Conservation (phyloP, 2,329 filamentous ascomycete genomes). For the Hymenoscyphus fraxineus region DNA sequence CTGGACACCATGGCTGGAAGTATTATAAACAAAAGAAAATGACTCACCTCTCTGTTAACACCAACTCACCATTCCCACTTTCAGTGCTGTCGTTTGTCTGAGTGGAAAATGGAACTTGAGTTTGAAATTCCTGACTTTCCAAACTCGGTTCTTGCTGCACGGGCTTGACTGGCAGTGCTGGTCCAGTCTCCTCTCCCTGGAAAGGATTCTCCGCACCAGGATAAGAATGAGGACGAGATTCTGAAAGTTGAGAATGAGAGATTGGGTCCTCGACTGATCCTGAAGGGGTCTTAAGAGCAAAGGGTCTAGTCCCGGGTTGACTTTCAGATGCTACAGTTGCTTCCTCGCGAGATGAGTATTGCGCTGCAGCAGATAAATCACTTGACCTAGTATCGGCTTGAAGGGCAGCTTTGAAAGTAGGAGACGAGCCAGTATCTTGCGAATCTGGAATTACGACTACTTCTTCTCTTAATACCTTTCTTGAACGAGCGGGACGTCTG, state of each 20-base stretch:
- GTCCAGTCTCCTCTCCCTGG: neutral
- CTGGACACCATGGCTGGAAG: neutral
- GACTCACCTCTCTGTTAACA: neutral
- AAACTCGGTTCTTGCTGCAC: neutral
- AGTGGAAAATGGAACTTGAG: neutral
- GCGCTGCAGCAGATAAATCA: neutral
- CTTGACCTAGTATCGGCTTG: conserved; percentile 7
- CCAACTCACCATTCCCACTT: neutral
- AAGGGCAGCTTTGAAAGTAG: conserved; percentile 3
- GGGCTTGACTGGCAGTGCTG: neutral
- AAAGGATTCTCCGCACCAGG: neutral
- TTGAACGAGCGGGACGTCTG: conserved; percentile 1
- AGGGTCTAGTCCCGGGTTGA: neutral
- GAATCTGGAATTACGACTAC: conserved; percentile 24
- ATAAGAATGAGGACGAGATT: neutral
- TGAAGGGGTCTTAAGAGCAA: neutral
- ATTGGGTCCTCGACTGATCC: neutral
- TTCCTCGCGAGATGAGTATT: neutral
- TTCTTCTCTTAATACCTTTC: conserved; percentile 23
- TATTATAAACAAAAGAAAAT: neutral
- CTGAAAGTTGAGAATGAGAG: neutral
- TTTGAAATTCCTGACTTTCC: neutral
- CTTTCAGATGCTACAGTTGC: neutral
- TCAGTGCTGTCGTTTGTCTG: neutral
- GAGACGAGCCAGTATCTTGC: conserved; percentile 21